phyloP scores from a whole-genome alignment of 2,329 filamentous ascomycete genomes.

The Coleophoma cylindrospora region DNA sequence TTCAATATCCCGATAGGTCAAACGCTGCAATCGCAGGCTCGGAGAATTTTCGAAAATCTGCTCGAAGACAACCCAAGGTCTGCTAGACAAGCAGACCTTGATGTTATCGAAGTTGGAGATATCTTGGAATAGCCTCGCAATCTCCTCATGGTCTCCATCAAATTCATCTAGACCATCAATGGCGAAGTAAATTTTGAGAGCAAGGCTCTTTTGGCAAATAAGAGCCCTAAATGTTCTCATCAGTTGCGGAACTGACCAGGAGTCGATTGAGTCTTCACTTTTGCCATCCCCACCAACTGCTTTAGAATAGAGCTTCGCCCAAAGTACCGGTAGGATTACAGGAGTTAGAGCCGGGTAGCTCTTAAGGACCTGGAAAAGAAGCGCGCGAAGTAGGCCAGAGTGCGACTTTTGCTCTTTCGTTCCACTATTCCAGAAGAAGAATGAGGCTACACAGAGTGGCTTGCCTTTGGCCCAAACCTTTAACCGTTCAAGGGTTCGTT shows the following conservation, averaged over 20 bases:
- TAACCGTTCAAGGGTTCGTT: too few relatives aligned
- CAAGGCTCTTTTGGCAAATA: background rate
- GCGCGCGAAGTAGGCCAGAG: too few relatives aligned
- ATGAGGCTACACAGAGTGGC: too few relatives aligned
- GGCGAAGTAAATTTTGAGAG: background rate
- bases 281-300: background rate
- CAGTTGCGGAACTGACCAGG: background rate
- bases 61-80: constrained; percentile 16
- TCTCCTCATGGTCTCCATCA: constrained; percentile 7
- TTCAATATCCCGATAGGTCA: constrained; percentile 17
- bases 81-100: constrained; percentile 15
- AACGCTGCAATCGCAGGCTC: constrained; percentile 12
- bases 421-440: too few relatives aligned
- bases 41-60: constrained; percentile 11
- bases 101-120: background rate
- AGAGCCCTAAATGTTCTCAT: background rate
- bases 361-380: too few relatives aligned
- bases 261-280: background rate
- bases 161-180: too few relatives aligned
- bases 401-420: too few relatives aligned
- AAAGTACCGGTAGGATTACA: too few relatives aligned
- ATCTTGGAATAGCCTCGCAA: constrained; percentile 6
- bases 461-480: too few relatives aligned
- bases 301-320: too few relatives aligned
- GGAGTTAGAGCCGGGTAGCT: too few relatives aligned